Conservation (phyloP, 2,329 filamentous ascomycete species). For the Colletotrichum destructivum region DNA sequence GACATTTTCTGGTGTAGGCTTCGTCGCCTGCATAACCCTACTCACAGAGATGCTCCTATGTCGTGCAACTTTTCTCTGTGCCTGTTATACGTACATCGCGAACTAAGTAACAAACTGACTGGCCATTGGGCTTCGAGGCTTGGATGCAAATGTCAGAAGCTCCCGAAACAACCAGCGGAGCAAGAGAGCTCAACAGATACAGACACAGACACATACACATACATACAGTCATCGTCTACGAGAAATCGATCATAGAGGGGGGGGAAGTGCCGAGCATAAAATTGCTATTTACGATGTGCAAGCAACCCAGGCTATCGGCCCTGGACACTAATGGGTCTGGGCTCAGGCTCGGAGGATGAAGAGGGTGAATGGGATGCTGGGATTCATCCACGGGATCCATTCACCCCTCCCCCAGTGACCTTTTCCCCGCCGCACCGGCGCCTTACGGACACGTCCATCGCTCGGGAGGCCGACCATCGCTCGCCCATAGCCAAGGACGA, state of each 20-base stretch:
- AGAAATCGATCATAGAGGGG: background rate
- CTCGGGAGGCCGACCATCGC: constrained; percentile 41
- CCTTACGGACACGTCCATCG: constrained; percentile 38
- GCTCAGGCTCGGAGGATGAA: background rate
- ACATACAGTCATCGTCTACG: background rate
- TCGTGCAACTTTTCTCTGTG: background rate
- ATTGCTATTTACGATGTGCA: constrained; percentile 39
- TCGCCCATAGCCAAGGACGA: constrained; percentile 32
- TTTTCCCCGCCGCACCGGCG: constrained; percentile 39
- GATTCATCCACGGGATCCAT: constrained; percentile 8
- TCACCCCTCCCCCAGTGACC: constrained; percentile 40
- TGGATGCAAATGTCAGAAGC: constrained; percentile 3
- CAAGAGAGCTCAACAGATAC: background rate
- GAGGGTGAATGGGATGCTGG: constrained; percentile 12
- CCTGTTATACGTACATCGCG: background rate
- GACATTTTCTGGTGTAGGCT: constrained; percentile 4
- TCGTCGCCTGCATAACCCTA: constrained; percentile 2
- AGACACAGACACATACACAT: no score
- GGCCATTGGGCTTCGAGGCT: background rate
- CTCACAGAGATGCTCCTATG: background rate
- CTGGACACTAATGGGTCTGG: constrained; percentile 29
- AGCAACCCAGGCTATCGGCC: constrained; percentile 26
- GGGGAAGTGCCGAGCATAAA: constrained; percentile 30
- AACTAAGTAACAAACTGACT: background rate
- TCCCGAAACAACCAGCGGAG: constrained; percentile 10